Evolutionary conservation across 2,329 filamentous ascomycete genomes (phyloP).

Genomic region (Paecilomyces fulvus): DNA sequence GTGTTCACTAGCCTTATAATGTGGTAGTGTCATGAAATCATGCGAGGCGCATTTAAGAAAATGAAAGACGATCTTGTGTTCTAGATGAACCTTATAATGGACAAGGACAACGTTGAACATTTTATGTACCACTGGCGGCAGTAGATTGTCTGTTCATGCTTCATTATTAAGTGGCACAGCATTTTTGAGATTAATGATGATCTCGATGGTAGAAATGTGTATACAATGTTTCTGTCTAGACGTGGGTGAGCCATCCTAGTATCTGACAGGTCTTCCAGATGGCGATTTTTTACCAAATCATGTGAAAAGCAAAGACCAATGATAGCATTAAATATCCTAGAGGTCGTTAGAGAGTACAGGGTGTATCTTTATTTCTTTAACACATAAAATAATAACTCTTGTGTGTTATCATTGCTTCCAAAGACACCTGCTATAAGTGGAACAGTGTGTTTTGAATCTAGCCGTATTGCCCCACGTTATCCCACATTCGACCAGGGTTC

Average conservation of each 20-base stretch:
- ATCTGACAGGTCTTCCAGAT: too few relatives aligned
- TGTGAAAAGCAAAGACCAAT: not conserved
- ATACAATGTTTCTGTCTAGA: not conserved
- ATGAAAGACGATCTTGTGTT: not conserved
- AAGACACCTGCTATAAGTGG: not conserved
- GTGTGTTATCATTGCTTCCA: not conserved
- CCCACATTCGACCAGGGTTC: not conserved
- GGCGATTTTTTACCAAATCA: not conserved
- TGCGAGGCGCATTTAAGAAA: conserved; percentile 8
- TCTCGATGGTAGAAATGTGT: not conserved
- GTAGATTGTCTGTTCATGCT: not conserved
- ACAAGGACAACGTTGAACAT: not conserved
- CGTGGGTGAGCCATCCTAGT: not conserved
- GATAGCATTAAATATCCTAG: not conserved
- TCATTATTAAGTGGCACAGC: not conserved
- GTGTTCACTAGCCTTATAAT: conserved; percentile 15
- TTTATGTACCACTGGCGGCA: not conserved
- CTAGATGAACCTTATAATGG: not conserved
- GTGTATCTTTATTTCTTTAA: not conserved
- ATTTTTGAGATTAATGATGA: not conserved
- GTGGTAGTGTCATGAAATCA: conserved; percentile 19
- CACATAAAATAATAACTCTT: not conserved
- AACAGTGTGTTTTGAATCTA: not conserved
- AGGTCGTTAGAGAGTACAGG: not conserved
- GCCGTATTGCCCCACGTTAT: not conserved